Evolutionary conservation across 176 grass and related monocot genomes (phyloP), one percentile per base, ranked within the genome.

Genomic region (Lolium multiflorum): DNA sequence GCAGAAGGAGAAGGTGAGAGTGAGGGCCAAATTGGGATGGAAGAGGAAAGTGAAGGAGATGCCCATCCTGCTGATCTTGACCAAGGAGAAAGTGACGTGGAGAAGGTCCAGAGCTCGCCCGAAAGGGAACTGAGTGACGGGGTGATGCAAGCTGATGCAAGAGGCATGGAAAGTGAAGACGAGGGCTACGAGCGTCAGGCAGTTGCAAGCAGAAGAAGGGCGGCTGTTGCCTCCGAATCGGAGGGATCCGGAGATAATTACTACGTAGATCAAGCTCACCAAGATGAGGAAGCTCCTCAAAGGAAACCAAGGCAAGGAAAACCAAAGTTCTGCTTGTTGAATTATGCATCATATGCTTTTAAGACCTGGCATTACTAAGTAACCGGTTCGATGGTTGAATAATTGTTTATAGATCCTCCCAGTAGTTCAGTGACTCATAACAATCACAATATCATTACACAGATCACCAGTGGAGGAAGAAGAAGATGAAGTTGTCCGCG

Each of bases 11-110:
- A 92, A 84, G 96, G 89, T 10, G 93, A 98, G 85, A 88, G 88
- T 14, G 93, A 98, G 84, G 96, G 90, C 20, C 91, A 91, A 91
- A 80, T 88, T 77, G 97, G 90, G 62, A 94, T 94, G 88, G 97
- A 94, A 86, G 92, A 89, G 25, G 93, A 94, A 91, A 98, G 93
- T 63, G 96, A 98, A 85, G 79, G 83, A 26, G 96, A 98, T 91
- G 87, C 79, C 74, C 84, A 96, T 64, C 87, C 77, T 78, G 84
- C 84, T 50, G 84, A 90, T 62, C 18, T 84, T 82, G 90, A 94
- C 63, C 89, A 86, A 74, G 96, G 82, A 83, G 91, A 98, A 76
- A 94, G 90, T 89, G 91, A 94, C 4, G 88, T 72, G 65, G 96
- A 91, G 78, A 96, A 93, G 57, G 84, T 82, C 56, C 93, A 95